Conservation (phyloP, 2,329 filamentous ascomycete species). For the Neonectria faginata region DNA sequence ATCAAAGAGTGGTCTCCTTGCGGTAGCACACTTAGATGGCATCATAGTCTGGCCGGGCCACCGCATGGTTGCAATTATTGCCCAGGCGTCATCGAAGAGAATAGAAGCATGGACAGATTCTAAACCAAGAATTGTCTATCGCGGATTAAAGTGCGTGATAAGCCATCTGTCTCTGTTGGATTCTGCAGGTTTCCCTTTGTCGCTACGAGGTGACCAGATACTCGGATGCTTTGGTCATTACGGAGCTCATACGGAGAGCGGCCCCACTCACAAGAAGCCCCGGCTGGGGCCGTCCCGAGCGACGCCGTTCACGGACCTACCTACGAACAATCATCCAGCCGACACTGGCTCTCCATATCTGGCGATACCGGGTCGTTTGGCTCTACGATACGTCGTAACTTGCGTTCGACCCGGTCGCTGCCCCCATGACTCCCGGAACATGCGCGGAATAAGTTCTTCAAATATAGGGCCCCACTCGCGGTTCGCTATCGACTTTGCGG, state of each 20-base stretch:
- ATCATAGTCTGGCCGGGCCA: too few relatives aligned
- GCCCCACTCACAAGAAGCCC: conserved; percentile 17
- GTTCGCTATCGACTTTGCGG: not conserved
- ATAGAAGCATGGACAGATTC: too few relatives aligned
- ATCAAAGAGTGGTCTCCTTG: too few relatives aligned
- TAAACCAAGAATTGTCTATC: too few relatives aligned
- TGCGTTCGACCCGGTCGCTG: not conserved
- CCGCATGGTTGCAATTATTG: too few relatives aligned
- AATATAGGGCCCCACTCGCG: conserved; percentile 1
- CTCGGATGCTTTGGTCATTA: not conserved
- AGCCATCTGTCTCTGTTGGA: too few relatives aligned
- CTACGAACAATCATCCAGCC: not conserved
- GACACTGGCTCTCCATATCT: not conserved
- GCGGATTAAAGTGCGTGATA: too few relatives aligned
- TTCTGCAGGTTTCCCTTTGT: too few relatives aligned
- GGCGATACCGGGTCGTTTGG: not conserved
- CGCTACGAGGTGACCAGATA: not conserved
- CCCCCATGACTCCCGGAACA: not conserved
- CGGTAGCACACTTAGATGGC: too few relatives aligned
- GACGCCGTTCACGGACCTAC: not conserved
- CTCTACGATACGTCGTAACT: not conserved
- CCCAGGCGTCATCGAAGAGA: too few relatives aligned
- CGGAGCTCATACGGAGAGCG: conserved; percentile 5
- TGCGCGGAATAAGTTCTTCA: conserved; percentile 16
- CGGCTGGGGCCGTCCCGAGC: conserved; percentile 11